phyloP scores from a whole-genome alignment of 2,329 filamentous ascomycete genomes.

The Grosmannia huntii region DNA sequence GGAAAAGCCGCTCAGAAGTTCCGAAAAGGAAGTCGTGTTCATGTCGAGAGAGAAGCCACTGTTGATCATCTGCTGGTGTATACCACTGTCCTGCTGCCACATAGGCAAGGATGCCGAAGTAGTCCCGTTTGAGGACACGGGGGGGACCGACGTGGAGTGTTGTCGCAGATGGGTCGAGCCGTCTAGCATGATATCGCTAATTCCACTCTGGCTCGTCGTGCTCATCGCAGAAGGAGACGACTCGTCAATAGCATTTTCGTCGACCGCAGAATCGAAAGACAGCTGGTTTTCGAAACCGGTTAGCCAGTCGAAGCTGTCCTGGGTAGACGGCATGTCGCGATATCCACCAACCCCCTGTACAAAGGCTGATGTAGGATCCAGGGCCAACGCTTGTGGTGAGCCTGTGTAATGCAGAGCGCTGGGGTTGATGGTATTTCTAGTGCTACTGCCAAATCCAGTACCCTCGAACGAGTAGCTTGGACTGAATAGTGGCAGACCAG shows the following conservation, averaged over 20 bases:
- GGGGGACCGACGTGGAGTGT: conserved; percentile 28
- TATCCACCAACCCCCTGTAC: conserved; percentile 18
- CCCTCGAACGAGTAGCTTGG: conserved; percentile 58
- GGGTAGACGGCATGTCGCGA: conserved; percentile 25
- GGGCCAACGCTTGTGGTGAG: conserved; percentile 53
- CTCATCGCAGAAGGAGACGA: conserved; percentile 95
- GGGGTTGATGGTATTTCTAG: conserved; percentile 54
- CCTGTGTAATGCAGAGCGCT: conserved; percentile 70
- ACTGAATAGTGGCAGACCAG: conserved; percentile 49
- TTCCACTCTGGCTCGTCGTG: conserved; percentile 81
- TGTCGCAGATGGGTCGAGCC: conserved; percentile 47
- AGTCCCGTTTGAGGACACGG: conserved; percentile 28
- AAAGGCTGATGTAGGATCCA: conserved; percentile 36
- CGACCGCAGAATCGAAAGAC: conserved; percentile 43
- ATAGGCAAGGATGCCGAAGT: conserved; percentile 27
- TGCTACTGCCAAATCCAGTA: conserved; percentile 57
- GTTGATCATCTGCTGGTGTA: conserved; percentile 54
- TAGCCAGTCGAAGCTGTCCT: conserved; percentile 71
- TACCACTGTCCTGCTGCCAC: conserved; percentile 51
- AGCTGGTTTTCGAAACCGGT: conserved; percentile 70
- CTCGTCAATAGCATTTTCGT: conserved; percentile 75
- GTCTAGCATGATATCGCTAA: conserved; percentile 86
- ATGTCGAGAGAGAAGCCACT: conserved; percentile 66
- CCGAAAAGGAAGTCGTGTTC: conserved; percentile 60
- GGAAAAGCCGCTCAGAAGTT: conserved; percentile 58